Conservation (phyloP, 768 basidiomycete species). For the Thelephora aurantiotincta region DNA sequence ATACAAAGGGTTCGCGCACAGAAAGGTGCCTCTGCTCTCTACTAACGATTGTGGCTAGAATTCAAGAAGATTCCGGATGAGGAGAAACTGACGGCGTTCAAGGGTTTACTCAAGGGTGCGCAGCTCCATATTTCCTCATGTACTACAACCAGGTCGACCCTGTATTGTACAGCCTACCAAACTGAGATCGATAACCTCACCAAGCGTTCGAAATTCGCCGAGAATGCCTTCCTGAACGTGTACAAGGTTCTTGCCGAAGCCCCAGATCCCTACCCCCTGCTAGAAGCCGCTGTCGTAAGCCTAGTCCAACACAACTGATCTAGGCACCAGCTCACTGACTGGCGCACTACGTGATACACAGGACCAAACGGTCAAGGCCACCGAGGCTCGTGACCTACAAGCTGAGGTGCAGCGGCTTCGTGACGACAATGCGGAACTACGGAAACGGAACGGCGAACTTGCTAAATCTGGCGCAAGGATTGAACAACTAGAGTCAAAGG, state of each 20-base stretch:
- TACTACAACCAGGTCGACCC: background rate
- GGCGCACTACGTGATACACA: conserved; percentile 15
- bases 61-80: conserved; percentile 92
- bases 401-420: conserved; percentile 55
- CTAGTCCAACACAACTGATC: conserved; percentile 9
- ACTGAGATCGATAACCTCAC: conserved; percentile 93
- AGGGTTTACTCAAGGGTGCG: conserved; percentile 76
- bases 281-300: conserved; percentile 80
- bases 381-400: conserved; percentile 70
- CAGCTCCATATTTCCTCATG: conserved; percentile 1
- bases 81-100: conserved; percentile 80
- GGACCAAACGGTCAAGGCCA: conserved; percentile 89
- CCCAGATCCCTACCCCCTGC: conserved; percentile 91
- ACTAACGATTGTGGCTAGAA: conserved; percentile 34
- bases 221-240: conserved; percentile 92
- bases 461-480: conserved; percentile 55
- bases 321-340: background rate
- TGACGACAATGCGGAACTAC: conserved; percentile 75
- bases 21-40: background rate
- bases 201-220: conserved; percentile 79
- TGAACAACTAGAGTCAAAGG: conserved; percentile 77
- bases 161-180: conserved; percentile 61
- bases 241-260: conserved; percentile 96
- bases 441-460: conserved; percentile 52
- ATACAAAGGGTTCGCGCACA: conserved; percentile 71